Evolutionary conservation across 345 rosid species (phyloP).

Genomic region (Euclidium syriacum): DNA sequence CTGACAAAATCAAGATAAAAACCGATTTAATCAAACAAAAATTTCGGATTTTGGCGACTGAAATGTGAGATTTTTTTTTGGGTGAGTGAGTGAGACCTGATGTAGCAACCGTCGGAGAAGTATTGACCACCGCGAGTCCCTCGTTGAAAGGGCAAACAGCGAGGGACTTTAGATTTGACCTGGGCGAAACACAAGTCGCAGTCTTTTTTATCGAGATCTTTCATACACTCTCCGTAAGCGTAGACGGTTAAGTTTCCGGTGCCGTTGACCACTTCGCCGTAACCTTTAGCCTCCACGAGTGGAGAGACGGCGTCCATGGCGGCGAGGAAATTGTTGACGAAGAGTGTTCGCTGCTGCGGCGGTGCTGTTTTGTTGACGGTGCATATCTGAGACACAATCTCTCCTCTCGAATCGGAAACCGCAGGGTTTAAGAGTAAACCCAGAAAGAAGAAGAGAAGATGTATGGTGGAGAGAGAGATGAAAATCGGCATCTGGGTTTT

Average conservation of each 20-base stretch:
- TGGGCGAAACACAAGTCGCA: constrained; percentile 80
- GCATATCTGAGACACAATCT: constrained; percentile 49
- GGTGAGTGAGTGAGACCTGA: constrained; percentile 40
- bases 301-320: constrained; percentile 46
- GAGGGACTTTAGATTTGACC: constrained; percentile 61
- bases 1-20: neutral
- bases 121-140: constrained; percentile 72
- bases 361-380: constrained; percentile 49
- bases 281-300: constrained; percentile 31
- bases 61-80: neutral
- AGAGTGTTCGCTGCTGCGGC: constrained; percentile 33
- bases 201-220: constrained; percentile 59
- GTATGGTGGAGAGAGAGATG: neutral
- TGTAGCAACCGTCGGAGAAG: constrained; percentile 67
- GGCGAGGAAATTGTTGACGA: constrained; percentile 45
- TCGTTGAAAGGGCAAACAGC: constrained; percentile 63
- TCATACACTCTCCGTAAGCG: constrained; percentile 75
- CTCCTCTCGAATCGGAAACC: constrained; percentile 73
- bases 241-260: constrained; percentile 51
- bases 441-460: constrained; percentile 12
- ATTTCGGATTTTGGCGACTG: neutral
- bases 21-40: neutral
- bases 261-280: constrained; percentile 42
- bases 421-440: constrained; percentile 28
- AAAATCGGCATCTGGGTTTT: constrained; percentile 16